Evolutionary conservation across 1,284 basidiomycete species (phyloP), one percentile per base, ranked within the genome.

Genomic region (Golubevia sp.): DNA sequence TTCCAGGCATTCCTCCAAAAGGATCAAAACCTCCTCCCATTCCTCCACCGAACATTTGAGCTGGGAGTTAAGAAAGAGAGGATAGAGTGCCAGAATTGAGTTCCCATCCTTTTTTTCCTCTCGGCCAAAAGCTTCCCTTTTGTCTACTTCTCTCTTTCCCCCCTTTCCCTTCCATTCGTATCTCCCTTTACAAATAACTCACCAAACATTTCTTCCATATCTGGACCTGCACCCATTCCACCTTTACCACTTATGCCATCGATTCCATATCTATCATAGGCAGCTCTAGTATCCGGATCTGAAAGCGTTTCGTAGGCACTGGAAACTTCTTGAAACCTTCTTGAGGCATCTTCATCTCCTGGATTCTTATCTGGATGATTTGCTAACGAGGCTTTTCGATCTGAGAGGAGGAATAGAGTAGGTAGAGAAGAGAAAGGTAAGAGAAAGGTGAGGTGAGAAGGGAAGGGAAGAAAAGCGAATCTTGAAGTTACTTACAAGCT

Each of bases 261-360:
- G 49, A 74, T 68, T 20, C 80, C 80, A 55, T 74, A 81, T 23
- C 68, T 56, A 26, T 83, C 80, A 55, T 83, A 83, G 6, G 71
- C 68, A 8, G 70, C 70, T 1, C 80, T 63, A 11, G 65, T 61
- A 53, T 76, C 71, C 0, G 72, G 69, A 61, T 83, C 78, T 7
- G 67, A 66, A 21, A 83, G 71, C 4, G 69, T 76, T 62, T 81
- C 80, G 59, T 79, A 83, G 2, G 80, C 80, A 13, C 70, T 67
- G 23, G 70, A 68, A 63, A 83, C 76, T 52, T 76, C 71, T 58
- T 80, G 79, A 55, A 83, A 83, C 55, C 76, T 71, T 53, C 69
- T 68, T 20, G 62, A 67, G 11, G 80, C 76, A 11, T 62, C 70
- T 23, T 74, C 72, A 11, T 76, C 75, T 49, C 68, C 54, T 13